These are phyloP conservation scores for Alternaria postmessia DNA, from an alignment of 2,329 filamentous ascomycete species.

Conservation along the genomic window DNA sequence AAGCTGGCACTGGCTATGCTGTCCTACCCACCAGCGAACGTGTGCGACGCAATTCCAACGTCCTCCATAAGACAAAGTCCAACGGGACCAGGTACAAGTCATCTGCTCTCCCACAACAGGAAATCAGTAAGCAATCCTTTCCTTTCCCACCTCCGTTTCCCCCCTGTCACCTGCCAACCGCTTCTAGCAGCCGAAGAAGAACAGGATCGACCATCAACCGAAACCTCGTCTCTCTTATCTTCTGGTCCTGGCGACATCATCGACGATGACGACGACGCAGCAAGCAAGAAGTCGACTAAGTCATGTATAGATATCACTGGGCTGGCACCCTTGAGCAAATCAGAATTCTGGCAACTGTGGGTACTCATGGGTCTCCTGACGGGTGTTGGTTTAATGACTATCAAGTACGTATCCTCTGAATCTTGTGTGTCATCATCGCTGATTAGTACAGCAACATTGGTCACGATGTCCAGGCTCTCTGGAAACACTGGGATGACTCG, in stretches of 20 bases:
- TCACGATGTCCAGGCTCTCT: slow-evolving; percentile 85
- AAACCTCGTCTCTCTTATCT: slow-evolving; percentile 79
- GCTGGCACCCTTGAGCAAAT: slow-evolving; percentile 71
- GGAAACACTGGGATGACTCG: slow-evolving; percentile 82
- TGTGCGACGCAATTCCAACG: slow-evolving; percentile 55
- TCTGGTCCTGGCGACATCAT: slow-evolving; percentile 67
- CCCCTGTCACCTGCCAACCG: slow-evolving; percentile 45
- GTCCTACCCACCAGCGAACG: slow-evolving; percentile 62
- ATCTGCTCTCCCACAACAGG: slow-evolving; percentile 52
- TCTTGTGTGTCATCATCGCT: slow-evolving; percentile 25
- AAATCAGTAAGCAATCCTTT: slow-evolving; percentile 68
- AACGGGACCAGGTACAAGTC: slow-evolving; percentile 55
- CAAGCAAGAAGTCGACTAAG: slow-evolving; percentile 73
- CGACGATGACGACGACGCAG: slow-evolving; percentile 54
- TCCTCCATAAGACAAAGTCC: slow-evolving; percentile 58
- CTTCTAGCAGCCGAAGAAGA: slow-evolving; percentile 46
- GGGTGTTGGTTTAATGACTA: slow-evolving; percentile 96
- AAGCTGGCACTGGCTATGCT: slow-evolving; percentile 65
- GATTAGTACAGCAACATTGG: slow-evolving; percentile 80
- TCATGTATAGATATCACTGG: slow-evolving; percentile 92
- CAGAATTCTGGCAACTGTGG: slow-evolving; percentile 93
- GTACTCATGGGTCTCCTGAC: slow-evolving; percentile 87
- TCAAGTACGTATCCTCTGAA: slow-evolving; percentile 75
- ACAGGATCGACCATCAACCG: slow-evolving; percentile 64
- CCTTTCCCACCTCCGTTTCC: slow-evolving; percentile 14